Percentiles rank a stretch among this genome's conserved stretches.
Conservation (phyloP, 495 filamentous ascomycete genomes). For the Talaromyces proteolyticus region DNA sequence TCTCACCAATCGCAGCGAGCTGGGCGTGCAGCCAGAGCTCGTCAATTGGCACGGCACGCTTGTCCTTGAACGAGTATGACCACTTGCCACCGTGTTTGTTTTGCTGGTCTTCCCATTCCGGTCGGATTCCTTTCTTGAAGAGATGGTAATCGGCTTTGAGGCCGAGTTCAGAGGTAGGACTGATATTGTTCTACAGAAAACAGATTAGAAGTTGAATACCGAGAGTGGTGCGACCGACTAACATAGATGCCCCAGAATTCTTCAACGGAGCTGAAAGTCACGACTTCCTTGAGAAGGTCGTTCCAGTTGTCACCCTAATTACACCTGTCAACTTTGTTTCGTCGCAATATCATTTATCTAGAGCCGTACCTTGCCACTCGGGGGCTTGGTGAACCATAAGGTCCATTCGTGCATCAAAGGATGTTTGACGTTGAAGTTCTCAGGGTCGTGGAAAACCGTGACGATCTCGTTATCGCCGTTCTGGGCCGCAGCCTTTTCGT, state of each 20-base stretch:
- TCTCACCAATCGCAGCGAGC: conserved; percentile 95
- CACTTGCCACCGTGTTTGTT: conserved; percentile 99
- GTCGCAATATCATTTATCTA: not conserved
- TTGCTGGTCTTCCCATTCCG: conserved; percentile 96
- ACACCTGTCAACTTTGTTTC: conserved; percentile 9
- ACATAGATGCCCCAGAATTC: conserved; percentile 99
- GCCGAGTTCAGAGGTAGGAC: conserved; percentile 86
- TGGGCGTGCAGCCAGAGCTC: conserved; percentile 96
- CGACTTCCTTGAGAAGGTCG: conserved; percentile 94
- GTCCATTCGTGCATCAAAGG: conserved; percentile 96
- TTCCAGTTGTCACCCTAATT: conserved; percentile 94
- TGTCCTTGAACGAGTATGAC: conserved; percentile 96
- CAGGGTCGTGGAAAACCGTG: conserved; percentile 93
- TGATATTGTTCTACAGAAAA: conserved; percentile 85
- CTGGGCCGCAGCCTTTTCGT: conserved; percentile 36
- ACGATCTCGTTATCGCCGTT: conserved; percentile 48
- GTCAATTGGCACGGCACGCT: conserved; percentile 83
- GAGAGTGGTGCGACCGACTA: conserved; percentile 29
- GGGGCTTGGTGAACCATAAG: conserved; percentile 98
- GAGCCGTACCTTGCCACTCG: conserved; percentile 79
- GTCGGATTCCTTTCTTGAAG: conserved; percentile 94
- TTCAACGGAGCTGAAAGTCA: conserved; percentile 96
- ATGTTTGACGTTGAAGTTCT: conserved; percentile 99
- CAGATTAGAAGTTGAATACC: conserved; percentile 11
- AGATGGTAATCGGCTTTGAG: conserved; percentile 99